phyloP scores from a whole-genome alignment of 495 filamentous ascomycete genomes.

The Podospora bellae-mahoneyi region DNA sequence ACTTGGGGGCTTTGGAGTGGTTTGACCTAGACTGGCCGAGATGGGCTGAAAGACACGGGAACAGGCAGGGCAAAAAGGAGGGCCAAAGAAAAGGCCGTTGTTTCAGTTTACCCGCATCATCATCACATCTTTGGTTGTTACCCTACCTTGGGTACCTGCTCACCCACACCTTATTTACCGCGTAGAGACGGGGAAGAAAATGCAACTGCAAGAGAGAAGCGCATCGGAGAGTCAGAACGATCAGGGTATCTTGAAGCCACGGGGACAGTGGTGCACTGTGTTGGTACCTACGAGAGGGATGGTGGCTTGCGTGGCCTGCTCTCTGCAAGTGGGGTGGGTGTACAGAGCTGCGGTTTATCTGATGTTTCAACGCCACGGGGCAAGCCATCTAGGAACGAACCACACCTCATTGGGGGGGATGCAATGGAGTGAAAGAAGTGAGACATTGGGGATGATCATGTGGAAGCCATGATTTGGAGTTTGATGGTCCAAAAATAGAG shows the following conservation, averaged over 20 bases:
- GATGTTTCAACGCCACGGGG: background rate
- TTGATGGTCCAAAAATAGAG: background rate
- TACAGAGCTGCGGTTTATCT: background rate
- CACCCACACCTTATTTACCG: background rate
- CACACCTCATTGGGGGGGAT: background rate
- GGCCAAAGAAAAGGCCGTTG: background rate
- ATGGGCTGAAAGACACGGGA: background rate
- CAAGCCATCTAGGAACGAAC: background rate
- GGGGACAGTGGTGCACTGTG: background rate
- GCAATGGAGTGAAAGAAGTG: background rate
- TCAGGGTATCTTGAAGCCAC: background rate
- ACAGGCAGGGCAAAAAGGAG: background rate
- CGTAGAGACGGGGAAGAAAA: background rate
- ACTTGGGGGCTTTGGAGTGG: background rate
- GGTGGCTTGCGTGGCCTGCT: background rate
- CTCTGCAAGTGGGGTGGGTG: background rate
- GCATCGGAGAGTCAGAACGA: too few species aligned
- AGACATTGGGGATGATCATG: background rate
- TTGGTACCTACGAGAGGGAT: background rate
- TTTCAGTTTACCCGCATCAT: background rate
- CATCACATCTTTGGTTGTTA: background rate
- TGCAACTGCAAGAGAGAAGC: background rate
- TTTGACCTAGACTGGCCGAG: background rate
- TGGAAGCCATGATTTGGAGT: background rate
- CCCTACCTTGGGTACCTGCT: background rate